Conservation (phyloP, 441 rosid species). For the Erodium texanum region DNA sequence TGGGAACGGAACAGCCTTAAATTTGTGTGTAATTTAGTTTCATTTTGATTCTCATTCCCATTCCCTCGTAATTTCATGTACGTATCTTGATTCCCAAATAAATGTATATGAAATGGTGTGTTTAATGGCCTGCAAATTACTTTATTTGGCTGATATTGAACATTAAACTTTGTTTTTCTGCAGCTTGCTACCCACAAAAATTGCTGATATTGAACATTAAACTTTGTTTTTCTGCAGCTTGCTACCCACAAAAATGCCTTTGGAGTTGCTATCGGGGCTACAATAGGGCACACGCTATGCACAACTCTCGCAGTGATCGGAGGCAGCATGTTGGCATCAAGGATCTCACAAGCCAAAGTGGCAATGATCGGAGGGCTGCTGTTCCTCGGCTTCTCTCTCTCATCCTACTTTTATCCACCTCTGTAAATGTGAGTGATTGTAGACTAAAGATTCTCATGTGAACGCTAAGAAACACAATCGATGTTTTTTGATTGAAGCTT, state of each 20-base stretch:
- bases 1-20: no score
- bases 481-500: no score
- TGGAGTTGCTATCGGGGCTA: slow-evolving; percentile 91
- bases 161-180: no score
- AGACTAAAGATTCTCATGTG: no score
- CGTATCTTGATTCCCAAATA: no score
- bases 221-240: slow-evolving; percentile 55
- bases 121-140: background rate
- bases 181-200: slow-evolving; percentile 98
- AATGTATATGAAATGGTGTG: no score
- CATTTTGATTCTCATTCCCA: no score
- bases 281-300: slow-evolving; percentile 67
- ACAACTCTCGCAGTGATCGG: slow-evolving; percentile 94
- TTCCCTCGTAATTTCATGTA: no score
- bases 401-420: slow-evolving; percentile 95
- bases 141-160: background rate
- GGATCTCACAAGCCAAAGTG: slow-evolving; percentile 88
- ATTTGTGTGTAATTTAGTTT: background rate
- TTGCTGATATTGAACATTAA: slow-evolving; percentile 7
- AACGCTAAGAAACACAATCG: no score
- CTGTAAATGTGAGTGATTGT: slow-evolving; percentile 26
- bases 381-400: slow-evolving; percentile 81
- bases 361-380: slow-evolving; percentile 89
- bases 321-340: slow-evolving; percentile 95
- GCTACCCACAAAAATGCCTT: slow-evolving; percentile 93